These are phyloP conservation scores for Diaporthe longicolla DNA, from an alignment of 2,329 filamentous ascomycete genomes.

Conservation along the genomic window DNA sequence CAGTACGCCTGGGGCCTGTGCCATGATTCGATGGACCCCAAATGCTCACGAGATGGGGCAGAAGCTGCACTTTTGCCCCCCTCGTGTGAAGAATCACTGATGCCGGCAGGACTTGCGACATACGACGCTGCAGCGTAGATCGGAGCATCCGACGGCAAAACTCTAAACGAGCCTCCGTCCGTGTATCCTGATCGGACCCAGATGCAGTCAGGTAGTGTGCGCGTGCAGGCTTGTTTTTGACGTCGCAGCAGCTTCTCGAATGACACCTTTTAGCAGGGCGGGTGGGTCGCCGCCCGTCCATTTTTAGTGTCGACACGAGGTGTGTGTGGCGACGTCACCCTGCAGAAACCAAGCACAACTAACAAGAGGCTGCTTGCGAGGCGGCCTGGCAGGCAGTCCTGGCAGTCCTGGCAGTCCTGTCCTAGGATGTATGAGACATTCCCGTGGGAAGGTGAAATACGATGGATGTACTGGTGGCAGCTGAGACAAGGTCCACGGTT, in stretches of 20 bases:
- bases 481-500: background rate
- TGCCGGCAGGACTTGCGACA: slow-evolving; percentile 11
- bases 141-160: background rate
- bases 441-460: background rate
- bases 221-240: slow-evolving; percentile 25
- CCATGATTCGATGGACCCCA: background rate
- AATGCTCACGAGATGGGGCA: background rate
- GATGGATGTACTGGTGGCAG: background rate
- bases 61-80: slow-evolving; percentile 5
- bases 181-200: slow-evolving; percentile 8
- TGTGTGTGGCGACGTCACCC: slow-evolving; percentile 37
- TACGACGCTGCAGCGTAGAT: slow-evolving; percentile 16
- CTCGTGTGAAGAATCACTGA: background rate
- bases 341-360: slow-evolving; percentile 26
- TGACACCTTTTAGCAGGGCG: slow-evolving; percentile 19
- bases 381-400: background rate
- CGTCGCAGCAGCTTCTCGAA: background rate
- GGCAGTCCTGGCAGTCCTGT: no score
- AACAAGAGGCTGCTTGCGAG: slow-evolving; percentile 11
- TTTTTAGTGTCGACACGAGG: slow-evolving; percentile 28
- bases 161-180: slow-evolving; percentile 34
- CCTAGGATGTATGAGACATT: background rate
- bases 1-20: background rate
- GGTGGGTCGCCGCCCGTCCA: slow-evolving; percentile 14
- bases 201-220: background rate